Evolutionary conservation across 2,329 filamentous ascomycete species (phyloP).

Genomic region (Stachybotrys chlorohalonatus): DNA sequence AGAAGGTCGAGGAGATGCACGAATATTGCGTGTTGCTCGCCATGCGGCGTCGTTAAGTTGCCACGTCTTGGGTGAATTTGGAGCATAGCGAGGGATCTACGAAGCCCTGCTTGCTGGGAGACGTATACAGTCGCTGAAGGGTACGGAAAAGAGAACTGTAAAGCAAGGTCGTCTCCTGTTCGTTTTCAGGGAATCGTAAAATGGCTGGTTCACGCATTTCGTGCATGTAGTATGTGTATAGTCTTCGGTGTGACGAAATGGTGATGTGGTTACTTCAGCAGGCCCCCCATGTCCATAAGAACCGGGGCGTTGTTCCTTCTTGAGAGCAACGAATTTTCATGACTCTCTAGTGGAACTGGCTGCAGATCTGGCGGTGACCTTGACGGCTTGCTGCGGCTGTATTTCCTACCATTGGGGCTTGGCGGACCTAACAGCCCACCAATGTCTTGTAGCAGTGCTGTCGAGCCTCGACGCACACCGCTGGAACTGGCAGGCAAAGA

Average conservation of each 20-base stretch:
- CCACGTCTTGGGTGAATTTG: no score
- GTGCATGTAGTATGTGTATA: no score
- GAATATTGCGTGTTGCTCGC: not conserved
- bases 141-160: no score
- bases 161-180: no score
- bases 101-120: no score
- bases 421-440: slow-evolving; percentile 42
- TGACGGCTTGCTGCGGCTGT: not conserved
- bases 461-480: slow-evolving; percentile 44
- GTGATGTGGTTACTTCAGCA: slow-evolving; percentile 19
- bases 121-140: no score
- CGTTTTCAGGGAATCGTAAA: no score
- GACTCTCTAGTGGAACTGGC: slow-evolving; percentile 32
- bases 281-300: slow-evolving; percentile 29
- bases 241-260: not conserved
- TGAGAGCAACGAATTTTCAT: slow-evolving; percentile 11
- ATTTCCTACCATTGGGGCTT: slow-evolving; percentile 2
- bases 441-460: slow-evolving; percentile 49
- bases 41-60: no score
- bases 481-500: slow-evolving; percentile 33
- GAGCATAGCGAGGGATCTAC: no score
- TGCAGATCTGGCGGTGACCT: slow-evolving; percentile 27
- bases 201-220: no score
- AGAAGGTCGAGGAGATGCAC: not conserved
- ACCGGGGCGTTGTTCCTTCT: slow-evolving; percentile 20